These are phyloP conservation scores for Phylloporus scabripes DNA, from an alignment of 768 basidiomycete species.

Conservation along the genomic window DNA sequence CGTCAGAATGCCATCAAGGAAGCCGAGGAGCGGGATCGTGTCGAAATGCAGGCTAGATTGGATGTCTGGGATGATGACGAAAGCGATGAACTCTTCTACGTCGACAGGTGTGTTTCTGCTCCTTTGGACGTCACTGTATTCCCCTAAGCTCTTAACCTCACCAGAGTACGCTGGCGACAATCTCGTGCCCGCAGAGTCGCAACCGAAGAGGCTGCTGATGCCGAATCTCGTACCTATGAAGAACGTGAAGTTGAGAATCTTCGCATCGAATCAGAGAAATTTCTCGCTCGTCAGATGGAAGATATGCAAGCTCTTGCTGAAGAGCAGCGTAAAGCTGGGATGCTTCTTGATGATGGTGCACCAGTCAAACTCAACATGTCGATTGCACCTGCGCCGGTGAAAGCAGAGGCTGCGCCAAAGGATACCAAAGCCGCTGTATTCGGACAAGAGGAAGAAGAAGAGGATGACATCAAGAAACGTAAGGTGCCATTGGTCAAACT, in stretches of 20 bases:
- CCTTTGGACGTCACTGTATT: background rate
- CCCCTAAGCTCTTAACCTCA: background rate
- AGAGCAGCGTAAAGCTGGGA: constrained; percentile 85
- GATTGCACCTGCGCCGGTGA: constrained; percentile 44
- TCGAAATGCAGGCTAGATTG: constrained; percentile 74
- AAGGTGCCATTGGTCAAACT: constrained; percentile 86
- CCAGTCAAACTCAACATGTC: constrained; percentile 85
- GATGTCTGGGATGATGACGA: constrained; percentile 93
- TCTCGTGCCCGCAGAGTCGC: constrained; percentile 63
- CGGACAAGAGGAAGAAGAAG: constrained; percentile 82
- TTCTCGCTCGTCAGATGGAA: constrained; percentile 91
- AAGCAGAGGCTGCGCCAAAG: constrained; percentile 41
- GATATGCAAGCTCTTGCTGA: constrained; percentile 91
- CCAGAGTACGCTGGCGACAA: constrained; percentile 81
- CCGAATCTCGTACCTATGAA: constrained; percentile 75
- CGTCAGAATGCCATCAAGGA: constrained; percentile 68
- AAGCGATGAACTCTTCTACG: constrained; percentile 88
- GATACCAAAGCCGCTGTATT: constrained; percentile 61
- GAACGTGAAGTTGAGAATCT: constrained; percentile 84
- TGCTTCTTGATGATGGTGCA: constrained; percentile 86
- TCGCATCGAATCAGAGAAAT: constrained; percentile 86
- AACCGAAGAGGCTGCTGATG: constrained; percentile 80
- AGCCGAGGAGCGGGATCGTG: constrained; percentile 71
- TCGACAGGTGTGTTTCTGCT: constrained; percentile 65
- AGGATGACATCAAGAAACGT: constrained; percentile 70